These are phyloP conservation scores for Lyophyllum decastes DNA, from an alignment of 768 basidiomycete genomes.

Conservation along the genomic window DNA sequence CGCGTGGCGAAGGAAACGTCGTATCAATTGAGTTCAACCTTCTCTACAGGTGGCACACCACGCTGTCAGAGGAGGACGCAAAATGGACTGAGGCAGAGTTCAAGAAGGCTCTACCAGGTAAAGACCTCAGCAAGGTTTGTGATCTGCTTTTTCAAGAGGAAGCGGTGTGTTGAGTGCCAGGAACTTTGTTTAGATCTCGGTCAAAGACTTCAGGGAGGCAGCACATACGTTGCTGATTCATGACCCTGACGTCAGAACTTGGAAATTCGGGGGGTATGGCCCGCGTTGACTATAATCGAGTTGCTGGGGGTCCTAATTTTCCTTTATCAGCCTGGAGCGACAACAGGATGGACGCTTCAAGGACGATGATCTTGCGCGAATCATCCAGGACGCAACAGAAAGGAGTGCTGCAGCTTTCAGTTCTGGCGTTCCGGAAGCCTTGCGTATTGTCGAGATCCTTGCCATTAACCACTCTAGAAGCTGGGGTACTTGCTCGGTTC, in stretches of 20 bases:
- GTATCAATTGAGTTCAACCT: conserved; percentile 78
- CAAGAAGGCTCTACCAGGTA: conserved; percentile 38
- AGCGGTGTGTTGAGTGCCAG: background rate
- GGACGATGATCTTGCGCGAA: conserved; percentile 61
- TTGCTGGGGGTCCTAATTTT: background rate
- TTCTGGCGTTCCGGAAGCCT: conserved; percentile 67
- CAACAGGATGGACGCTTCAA: conserved; percentile 54
- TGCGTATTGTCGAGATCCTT: conserved; percentile 70
- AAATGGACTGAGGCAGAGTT: conserved; percentile 57
- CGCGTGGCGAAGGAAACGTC: conserved; percentile 74
- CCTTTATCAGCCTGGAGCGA: conserved; percentile 47
- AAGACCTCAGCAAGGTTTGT: conserved; percentile 41
- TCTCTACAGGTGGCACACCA: conserved; percentile 67
- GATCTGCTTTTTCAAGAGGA: background rate
- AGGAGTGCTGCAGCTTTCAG: conserved; percentile 61
- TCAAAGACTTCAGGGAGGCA: conserved; percentile 37
- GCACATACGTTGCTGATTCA: conserved; percentile 31
- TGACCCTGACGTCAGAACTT: conserved; percentile 40
- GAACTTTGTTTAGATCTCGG: conserved; percentile 26
- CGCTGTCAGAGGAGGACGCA: conserved; percentile 54
- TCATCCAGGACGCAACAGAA: conserved; percentile 65
- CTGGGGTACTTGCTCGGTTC: conserved; percentile 75
- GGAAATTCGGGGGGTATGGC: conserved; percentile 60
- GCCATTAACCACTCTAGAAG: conserved; percentile 64
- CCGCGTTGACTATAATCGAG: background rate